Base-by-base conservation (phyloP, 1,284 basidiomycete genomes). In the Ustilago hordei region DNA sequence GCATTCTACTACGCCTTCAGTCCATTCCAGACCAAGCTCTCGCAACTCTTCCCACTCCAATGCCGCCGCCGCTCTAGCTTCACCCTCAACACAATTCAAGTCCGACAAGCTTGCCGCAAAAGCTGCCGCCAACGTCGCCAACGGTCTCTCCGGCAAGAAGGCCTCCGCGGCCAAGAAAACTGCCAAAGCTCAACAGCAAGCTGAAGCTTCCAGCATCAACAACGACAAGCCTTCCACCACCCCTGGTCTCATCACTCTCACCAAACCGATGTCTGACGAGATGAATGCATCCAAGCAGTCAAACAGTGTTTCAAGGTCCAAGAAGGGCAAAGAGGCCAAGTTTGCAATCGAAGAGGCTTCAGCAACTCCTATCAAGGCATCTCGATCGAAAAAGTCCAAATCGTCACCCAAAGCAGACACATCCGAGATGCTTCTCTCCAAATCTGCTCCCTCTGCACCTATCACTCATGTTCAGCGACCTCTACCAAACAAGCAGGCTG, bases 211-310 rank as follows among this genome's bases (percentile, higher is more conserved):
- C 43, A 45, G 43, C 6, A 41, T 55, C 28, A 28, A 31, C 38
- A 36, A 11, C 59, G 52, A 61, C 23, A 70, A 62, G 45, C 13
- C 64, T n/a, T 32, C 55, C 28, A 38, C 57, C 11, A 66, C 64
- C 39, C 75, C 79, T 15, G 79, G 79, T 15, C 78, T 81, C 23
- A 69, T 81, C 64, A 74, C 79, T 28, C 50, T 81, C 13, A 76
- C 56, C 55, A 81, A 81, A 45, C 79, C 79, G 1, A 56, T 79
- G 31, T 57, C 67, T 1, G 59, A 79, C 23, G 69, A 74, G 28
- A 61, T 76, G 45, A 69, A 76, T 28, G 54, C 74, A 19, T 64
- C 61, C 31, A 76, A 76, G 59, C 64, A 66, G 53, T 54, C 62
- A 23, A 34, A 36, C 19, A 32, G 59, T 12, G 13, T 32, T 12